Percentiles rank a stretch among this genome's conserved stretches.
These are phyloP conservation scores for Cardiospermum halicacabum DNA, from an alignment of 345 rosid genomes.

Conservation along the genomic window DNA sequence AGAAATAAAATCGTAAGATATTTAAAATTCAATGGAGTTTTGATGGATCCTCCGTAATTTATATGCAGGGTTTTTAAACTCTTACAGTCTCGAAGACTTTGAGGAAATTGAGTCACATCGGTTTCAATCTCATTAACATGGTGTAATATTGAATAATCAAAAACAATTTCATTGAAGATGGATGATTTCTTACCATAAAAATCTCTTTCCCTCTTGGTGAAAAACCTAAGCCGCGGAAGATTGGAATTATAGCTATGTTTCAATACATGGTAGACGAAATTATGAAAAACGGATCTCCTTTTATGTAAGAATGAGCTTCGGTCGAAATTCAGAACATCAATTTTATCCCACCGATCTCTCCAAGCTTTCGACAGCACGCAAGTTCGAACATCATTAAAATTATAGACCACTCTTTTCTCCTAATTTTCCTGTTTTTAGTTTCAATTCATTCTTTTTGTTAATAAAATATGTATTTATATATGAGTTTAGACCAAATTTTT, in stretches of 20 bases:
- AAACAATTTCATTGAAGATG: neutral
- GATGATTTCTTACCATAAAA: neutral
- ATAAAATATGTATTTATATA: too few species aligned
- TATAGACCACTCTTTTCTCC: too few species aligned
- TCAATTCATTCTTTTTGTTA: too few species aligned
- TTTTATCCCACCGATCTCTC: neutral
- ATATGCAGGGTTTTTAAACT: neutral
- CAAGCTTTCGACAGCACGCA: neutral
- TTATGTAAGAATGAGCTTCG: neutral
- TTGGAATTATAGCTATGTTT: neutral
- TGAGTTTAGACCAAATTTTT: too few species aligned
- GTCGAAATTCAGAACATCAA: neutral
- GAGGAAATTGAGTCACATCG: neutral
- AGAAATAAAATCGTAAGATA: neutral
- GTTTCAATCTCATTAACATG: neutral
- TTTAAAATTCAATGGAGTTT: neutral
- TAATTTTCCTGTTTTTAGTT: too few species aligned
- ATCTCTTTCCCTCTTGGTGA: neutral
- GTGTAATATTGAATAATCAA: neutral
- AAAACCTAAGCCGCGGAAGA: neutral
- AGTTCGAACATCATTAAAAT: neutral
- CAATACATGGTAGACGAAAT: neutral
- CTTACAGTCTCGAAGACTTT: neutral
- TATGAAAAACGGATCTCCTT: neutral
- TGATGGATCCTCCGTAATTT: neutral